phyloP scores from a whole-genome alignment of 768 basidiomycete genomes.

The Pleurotus tuber-regium region DNA sequence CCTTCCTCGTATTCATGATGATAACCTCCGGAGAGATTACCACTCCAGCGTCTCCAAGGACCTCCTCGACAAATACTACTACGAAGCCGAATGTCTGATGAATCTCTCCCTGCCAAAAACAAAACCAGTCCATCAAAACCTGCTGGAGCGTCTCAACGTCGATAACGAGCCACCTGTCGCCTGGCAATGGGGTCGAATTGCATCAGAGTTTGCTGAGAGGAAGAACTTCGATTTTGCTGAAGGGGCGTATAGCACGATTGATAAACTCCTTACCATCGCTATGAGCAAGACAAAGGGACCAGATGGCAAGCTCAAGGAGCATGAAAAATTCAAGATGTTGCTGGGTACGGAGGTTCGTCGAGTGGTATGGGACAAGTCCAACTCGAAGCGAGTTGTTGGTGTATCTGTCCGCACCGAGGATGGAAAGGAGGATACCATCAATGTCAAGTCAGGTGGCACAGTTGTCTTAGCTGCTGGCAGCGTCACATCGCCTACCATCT shows the following conservation, averaged over 20 bases:
- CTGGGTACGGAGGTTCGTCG: slow-evolving; percentile 9
- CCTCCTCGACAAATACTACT: slow-evolving; percentile 12
- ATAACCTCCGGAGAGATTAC: slow-evolving; percentile 8
- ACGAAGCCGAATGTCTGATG: slow-evolving; percentile 15
- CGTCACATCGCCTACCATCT: slow-evolving; percentile 19
- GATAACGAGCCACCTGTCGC: slow-evolving; percentile 4
- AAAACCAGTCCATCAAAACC: slow-evolving; percentile 4
- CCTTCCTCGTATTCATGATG: slow-evolving; percentile 16
- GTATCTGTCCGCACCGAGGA: background rate
- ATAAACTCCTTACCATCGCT: slow-evolving; percentile 24
- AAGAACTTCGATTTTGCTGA: slow-evolving; percentile 24
- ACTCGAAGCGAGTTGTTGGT: background rate
- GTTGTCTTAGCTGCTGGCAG: slow-evolving; percentile 19
- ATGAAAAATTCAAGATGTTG: slow-evolving; percentile 20
- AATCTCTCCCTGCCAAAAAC: slow-evolving; percentile 11
- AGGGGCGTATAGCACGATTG: slow-evolving; percentile 24
- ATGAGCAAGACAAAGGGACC: slow-evolving; percentile 19
- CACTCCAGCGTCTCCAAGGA: background rate
- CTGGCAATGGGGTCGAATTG: slow-evolving; percentile 27
- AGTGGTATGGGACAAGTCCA: background rate
- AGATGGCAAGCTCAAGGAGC: slow-evolving; percentile 5
- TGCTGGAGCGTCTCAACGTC: slow-evolving; percentile 16
- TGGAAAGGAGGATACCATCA: slow-evolving; percentile 5
- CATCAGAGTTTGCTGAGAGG: slow-evolving; percentile 20
- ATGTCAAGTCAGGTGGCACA: slow-evolving; percentile 2